These are phyloP conservation scores for Jackrogersella multiformis DNA, from an alignment of 495 filamentous ascomycete species.

Conservation along the genomic window DNA sequence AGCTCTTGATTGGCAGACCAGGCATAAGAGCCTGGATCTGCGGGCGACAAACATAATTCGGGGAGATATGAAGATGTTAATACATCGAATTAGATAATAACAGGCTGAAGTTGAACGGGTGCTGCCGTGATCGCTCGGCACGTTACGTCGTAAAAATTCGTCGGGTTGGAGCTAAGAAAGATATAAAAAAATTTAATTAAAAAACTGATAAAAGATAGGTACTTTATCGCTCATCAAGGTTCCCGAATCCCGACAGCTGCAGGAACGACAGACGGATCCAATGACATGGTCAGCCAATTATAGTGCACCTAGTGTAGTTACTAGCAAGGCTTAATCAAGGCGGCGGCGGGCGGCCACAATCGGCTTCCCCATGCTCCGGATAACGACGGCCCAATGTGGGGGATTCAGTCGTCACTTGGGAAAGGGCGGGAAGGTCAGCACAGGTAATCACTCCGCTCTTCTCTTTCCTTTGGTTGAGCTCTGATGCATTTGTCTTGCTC, in stretches of 20 bases:
- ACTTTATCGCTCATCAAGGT: conserved; percentile 33
- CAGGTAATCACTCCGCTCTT: conserved; percentile 29
- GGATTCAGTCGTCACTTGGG: conserved; percentile 29
- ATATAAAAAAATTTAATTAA: conserved; percentile 4
- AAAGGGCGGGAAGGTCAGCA: conserved; percentile 26
- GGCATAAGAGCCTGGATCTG: conserved; percentile 47
- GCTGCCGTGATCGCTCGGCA: conserved; percentile 5
- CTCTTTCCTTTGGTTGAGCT: too few relatives aligned
- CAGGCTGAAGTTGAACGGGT: conserved; percentile 16
- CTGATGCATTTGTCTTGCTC: not conserved
- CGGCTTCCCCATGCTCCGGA: conserved; percentile 48
- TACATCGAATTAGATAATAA: conserved; percentile 17
- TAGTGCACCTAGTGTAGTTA: conserved; percentile 14
- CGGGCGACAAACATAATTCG: conserved; percentile 30
- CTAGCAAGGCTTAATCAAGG: not conserved
- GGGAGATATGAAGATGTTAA: conserved; percentile 26
- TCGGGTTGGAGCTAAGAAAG: conserved; percentile 24
- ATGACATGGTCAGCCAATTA: conserved; percentile 25
- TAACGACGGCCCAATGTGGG: conserved; percentile 45
- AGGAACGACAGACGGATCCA: conserved; percentile 26
- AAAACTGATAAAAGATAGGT: too few relatives aligned
- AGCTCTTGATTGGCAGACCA: conserved; percentile 59
- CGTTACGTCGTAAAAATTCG: conserved; percentile 17
- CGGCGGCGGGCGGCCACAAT: conserved; percentile 32
- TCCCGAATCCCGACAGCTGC: conserved; percentile 28